Evolutionary conservation across 805 yeast species (phyloP).

Genomic region (Candida schatavii): DNA sequence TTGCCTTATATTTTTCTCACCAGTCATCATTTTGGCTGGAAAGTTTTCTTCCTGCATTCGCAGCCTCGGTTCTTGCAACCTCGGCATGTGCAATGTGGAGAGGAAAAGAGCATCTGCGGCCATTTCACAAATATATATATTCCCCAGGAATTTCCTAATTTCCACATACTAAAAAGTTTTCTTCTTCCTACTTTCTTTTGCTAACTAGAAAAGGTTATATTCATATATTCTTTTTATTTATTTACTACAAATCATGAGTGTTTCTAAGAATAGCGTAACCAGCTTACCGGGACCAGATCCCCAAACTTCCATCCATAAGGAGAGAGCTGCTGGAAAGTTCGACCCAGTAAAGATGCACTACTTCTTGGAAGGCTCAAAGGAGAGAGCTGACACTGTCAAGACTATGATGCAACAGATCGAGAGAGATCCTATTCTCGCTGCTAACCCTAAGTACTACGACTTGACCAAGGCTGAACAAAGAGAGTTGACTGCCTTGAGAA

Average conservation of each 20-base stretch:
- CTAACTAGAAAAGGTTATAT: background rate
- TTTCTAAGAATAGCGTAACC: constrained; percentile 19
- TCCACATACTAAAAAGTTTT: background rate
- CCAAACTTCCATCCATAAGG: constrained; percentile 25
- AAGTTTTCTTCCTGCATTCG: constrained; percentile 2
- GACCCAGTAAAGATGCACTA: constrained; percentile 39
- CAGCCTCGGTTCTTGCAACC: constrained; percentile 4
- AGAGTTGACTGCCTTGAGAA: constrained; percentile 57
- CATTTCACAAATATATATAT: constrained; percentile 1
- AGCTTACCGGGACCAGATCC: constrained; percentile 32
- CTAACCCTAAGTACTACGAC: constrained; percentile 57
- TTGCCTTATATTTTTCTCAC: no score
- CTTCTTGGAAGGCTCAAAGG: constrained; percentile 39
- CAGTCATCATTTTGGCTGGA: no score
- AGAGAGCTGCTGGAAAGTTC: constrained; percentile 30
- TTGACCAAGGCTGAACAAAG: constrained; percentile 54
- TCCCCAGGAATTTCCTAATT: constrained; percentile 5
- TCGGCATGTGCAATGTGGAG: constrained; percentile 8
- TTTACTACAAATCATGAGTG: constrained; percentile 13
- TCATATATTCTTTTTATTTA: background rate
- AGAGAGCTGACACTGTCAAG: constrained; percentile 46
- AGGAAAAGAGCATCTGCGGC: background rate
- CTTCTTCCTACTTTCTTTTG: background rate
- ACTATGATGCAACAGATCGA: constrained; percentile 55
- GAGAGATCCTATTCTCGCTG: constrained; percentile 63